Conservation (phyloP, 352 stramenopile species). For the Globisporangium camurandrum region DNA sequence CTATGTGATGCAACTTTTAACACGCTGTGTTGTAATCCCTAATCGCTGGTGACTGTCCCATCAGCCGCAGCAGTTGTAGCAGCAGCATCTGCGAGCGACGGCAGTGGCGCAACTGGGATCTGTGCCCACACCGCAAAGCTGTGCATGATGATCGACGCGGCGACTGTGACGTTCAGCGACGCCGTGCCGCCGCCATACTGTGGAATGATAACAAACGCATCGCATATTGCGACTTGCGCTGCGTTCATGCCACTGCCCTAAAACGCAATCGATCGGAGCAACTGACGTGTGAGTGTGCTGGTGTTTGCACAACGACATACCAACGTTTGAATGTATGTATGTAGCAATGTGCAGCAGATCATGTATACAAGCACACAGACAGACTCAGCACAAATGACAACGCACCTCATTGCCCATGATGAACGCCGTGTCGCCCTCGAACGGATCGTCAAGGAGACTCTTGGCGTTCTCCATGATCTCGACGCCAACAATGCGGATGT, state of each 20-base stretch:
- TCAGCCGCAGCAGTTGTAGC: neutral
- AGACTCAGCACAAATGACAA: neutral
- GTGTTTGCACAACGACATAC: no score
- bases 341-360: no score
- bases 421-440: constrained; percentile 84
- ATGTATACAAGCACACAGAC: neutral
- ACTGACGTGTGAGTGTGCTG: no score
- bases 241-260: constrained; percentile 88
- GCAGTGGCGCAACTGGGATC: constrained; percentile 15
- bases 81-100: neutral
- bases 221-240: constrained; percentile 89
- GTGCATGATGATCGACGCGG: constrained; percentile 91
- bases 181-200: constrained; percentile 93
- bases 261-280: constrained; percentile 6
- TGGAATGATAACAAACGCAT: constrained; percentile 92
- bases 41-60: no score
- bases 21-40: no score
- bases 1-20: no score
- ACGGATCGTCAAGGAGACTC: constrained; percentile 60
- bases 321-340: no score
- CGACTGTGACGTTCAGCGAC: constrained; percentile 95
- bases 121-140: constrained; percentile 78
- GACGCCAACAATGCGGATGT: constrained; percentile 88
- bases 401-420: constrained; percentile 94
- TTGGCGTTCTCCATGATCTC: constrained; percentile 89